Base-by-base conservation (phyloP, 805 yeast species). In the Myxozyma lipomycoides region DNA sequence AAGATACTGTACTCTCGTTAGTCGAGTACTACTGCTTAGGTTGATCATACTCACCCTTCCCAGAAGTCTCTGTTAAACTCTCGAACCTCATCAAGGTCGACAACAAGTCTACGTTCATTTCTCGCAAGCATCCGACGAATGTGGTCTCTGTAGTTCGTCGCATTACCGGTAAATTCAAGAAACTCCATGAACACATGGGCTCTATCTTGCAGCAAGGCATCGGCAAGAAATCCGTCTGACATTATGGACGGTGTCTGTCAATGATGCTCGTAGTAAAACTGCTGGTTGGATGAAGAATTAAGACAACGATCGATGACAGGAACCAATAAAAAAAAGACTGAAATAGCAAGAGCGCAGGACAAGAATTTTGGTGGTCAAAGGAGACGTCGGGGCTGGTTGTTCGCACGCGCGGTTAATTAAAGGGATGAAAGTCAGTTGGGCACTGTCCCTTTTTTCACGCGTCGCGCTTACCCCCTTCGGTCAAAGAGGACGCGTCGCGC, bases 171-270 rank as follows among this genome's bases (percentile, higher is more conserved):
- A 22, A 81, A 74, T 36, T 74, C 77, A 42, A 93, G 71, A 64
- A 90, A 91, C 61, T 91, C 97, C 59, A 85, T 89, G 70, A 91
- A 91, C 60, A 83, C 76, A 64, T 96, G 81, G 19, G 86, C 86
- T 58, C 97, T 82, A 67, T 90, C 97, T 48, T 21, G 41, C 15
- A 36, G 45, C 9, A 45, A 32, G 7, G 59, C 59, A 30, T 46
- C 56, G 12, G 30, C 19, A 23, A 24, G 41, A n/a, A 28, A 9
- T 7, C 32, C 12, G 32, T 28, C 32, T 7, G 32, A 7, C 32
- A 28, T 28, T 28, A 9, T 28, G 32, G n/a, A n/a, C n/a, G n/a
- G n/a, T n/a, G n/a, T n/a, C n/a, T n/a, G n/a, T n/a, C n/a, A n/a
- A n/a, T n/a, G n/a, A n/a, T n/a, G n/a, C n/a, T n/a, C n/a, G n/a